Evolutionary conservation across 139 green algal species (phyloP).

Genomic region (Yamagishiella unicocca): DNA sequence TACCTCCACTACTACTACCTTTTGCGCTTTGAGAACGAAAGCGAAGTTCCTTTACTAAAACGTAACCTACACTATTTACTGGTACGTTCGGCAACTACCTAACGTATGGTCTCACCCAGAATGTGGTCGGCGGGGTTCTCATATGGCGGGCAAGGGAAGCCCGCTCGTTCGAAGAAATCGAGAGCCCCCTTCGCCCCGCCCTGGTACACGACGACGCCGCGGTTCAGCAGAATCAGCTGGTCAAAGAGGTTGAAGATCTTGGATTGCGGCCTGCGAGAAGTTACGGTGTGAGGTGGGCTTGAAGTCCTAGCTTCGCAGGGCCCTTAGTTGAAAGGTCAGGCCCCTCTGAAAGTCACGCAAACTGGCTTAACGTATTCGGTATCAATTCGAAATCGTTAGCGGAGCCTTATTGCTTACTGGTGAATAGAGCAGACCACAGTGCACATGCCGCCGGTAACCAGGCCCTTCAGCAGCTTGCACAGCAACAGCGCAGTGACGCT

Average conservation of each 20-base stretch:
- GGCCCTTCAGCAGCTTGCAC: conserved; percentile 59
- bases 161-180: conserved; percentile 54
- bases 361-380: too few species aligned
- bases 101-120: conserved; percentile 34
- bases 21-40: too few species aligned
- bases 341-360: too few species aligned
- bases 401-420: too few species aligned
- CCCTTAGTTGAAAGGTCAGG: too few species aligned
- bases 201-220: conserved; percentile 56
- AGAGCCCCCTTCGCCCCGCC: conserved; percentile 50
- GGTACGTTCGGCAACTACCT: too few species aligned
- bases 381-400: too few species aligned
- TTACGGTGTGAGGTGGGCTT: too few species aligned
- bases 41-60: too few species aligned
- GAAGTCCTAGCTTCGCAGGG: too few species aligned
- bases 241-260: conserved; percentile 84
- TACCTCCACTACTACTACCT: too few species aligned
- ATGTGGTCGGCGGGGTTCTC: conserved; percentile 62
- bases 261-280: conserved; percentile 44
- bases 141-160: conserved; percentile 62
- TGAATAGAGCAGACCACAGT: conserved; percentile 87
- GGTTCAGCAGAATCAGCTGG: conserved; percentile 72
- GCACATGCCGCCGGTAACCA: conserved; percentile 57
- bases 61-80: too few species aligned
- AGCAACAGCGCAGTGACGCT: conserved; percentile 63